Evolutionary conservation across 208 protist species (phyloP), one percentile per base, ranked within the genome.

Genomic region (Acanthamoeba polyphaga): DNA sequence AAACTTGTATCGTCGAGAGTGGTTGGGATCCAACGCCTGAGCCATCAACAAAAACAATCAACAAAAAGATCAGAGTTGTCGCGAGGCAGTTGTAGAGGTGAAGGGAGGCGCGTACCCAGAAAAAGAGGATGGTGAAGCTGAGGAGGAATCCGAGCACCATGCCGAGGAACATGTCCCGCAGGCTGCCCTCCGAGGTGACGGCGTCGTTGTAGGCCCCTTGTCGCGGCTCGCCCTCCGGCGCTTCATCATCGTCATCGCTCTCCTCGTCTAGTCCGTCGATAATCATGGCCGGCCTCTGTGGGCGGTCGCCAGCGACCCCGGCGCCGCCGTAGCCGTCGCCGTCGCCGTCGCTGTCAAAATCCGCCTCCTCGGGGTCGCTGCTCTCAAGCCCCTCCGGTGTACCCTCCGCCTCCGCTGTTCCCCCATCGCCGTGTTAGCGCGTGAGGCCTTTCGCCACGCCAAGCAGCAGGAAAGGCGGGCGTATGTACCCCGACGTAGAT

Each of bases 71-170:
- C n/a, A n/a, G n/a, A n/a, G n/a, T n/a, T n/a, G n/a, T n/a, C n/a
- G n/a, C n/a, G n/a, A n/a, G n/a, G n/a, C n/a, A n/a, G n/a, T n/a
- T n/a, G n/a, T n/a, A n/a, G n/a, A n/a, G n/a, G n/a, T n/a, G n/a
- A n/a, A n/a, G n/a, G n/a, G n/a, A n/a, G n/a, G n/a, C 24, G 72
- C 38, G 27, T 82, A 82, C 72, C 72, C 72, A 82, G 27, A 82
- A 82, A 32, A 82, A 82, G 38, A 82, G n/a, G 72, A 82, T 82
- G 72, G 72, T 82, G 72, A 82, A 82, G 38, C 72, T 82, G 9
- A 82, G 72, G 15, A 82, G 13, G 72, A 82, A 82, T 53, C 72
- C 72, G 29, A 82, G 43, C 12, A 82, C 72, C 72, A 82, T 82
- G 12, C 72, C 72, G 17, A 53, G 6, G 34, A 82, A 51, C n/a